Percentiles rank a stretch among this genome's conserved stretches.
Evolutionary conservation across 2,329 filamentous ascomycete genomes (phyloP).

Genomic region (Myriosclerotinia scirpicola): DNA sequence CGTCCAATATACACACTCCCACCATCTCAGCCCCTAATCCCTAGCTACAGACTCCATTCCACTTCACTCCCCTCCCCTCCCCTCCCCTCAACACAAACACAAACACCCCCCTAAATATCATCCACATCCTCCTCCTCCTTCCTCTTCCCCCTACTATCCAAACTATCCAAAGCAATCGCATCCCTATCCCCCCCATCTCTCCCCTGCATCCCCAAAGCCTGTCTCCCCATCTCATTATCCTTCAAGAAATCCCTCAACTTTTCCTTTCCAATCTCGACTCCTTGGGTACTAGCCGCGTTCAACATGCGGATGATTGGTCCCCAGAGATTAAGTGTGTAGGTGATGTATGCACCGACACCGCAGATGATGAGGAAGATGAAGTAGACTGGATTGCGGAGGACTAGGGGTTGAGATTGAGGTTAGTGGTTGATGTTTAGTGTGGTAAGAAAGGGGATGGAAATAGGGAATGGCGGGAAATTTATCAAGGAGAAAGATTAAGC

Average conservation of each 20-base stretch:
- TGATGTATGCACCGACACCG: constrained; percentile 77
- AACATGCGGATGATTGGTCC: constrained; percentile 95
- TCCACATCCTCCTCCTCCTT: constrained; percentile 59
- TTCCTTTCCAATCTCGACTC: constrained; percentile 87
- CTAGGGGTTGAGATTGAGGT: constrained; percentile 47
- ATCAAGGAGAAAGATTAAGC: constrained; percentile 39
- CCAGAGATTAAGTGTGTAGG: constrained; percentile 91
- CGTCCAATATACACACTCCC: neutral
- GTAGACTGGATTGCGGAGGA: constrained; percentile 89
- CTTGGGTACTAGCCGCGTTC: constrained; percentile 84
- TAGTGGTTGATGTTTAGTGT: neutral
- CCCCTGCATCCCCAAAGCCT: constrained; percentile 73
- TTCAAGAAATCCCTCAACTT: constrained; percentile 87
- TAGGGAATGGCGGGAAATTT: neutral
- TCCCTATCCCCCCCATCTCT: constrained; percentile 46
- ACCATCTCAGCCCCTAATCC: neutral
- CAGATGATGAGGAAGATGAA: constrained; percentile 84
- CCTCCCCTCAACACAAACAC: neutral
- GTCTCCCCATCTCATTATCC: constrained; percentile 78
- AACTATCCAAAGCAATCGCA: constrained; percentile 56
- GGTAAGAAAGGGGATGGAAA: too few species aligned
- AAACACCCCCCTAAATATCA: constrained; percentile 31
- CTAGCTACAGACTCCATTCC: too few species aligned
- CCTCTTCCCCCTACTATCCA: constrained; percentile 61
- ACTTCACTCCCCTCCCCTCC: neutral